A percentile compares a stretch with the other conserved stretches of the same genome.
Conservation (phyloP, 148 eudicot genomes). For the Vaccinium myrtillus region DNA sequence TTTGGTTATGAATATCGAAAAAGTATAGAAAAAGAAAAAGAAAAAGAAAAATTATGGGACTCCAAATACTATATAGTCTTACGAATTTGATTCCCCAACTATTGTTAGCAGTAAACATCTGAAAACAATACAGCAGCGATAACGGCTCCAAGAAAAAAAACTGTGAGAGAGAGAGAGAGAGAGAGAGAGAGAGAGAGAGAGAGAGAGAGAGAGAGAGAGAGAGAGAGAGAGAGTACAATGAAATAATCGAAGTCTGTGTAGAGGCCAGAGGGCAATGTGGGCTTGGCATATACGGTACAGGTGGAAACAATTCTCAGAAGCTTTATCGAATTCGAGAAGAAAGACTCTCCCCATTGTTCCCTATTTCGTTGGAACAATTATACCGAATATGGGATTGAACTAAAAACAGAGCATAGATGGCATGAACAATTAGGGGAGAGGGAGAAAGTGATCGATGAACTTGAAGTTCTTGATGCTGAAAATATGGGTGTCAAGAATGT, state of each 20-base stretch:
- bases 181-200: not conserved
- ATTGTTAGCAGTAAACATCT: not conserved
- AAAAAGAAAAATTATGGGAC: not conserved
- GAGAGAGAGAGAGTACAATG: conserved; percentile 3
- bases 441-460: not conserved
- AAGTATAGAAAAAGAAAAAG: not conserved
- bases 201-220: conserved; percentile 7
- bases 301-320: not conserved
- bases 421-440: not conserved
- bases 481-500: not conserved
- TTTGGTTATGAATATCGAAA: not conserved
- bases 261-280: not conserved
- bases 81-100: not conserved
- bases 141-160: not conserved
- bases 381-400: not conserved
- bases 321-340: not conserved
- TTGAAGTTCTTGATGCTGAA: not conserved
- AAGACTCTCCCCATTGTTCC: not conserved
- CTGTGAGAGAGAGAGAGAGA: not conserved
- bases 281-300: not conserved
- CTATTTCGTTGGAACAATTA: not conserved
- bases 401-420: not conserved
- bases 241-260: not conserved
- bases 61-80: not conserved
- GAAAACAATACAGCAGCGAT: not conserved